Conservation (phyloP, 106 monocot genomes). For the Narthecium ossifragum region DNA sequence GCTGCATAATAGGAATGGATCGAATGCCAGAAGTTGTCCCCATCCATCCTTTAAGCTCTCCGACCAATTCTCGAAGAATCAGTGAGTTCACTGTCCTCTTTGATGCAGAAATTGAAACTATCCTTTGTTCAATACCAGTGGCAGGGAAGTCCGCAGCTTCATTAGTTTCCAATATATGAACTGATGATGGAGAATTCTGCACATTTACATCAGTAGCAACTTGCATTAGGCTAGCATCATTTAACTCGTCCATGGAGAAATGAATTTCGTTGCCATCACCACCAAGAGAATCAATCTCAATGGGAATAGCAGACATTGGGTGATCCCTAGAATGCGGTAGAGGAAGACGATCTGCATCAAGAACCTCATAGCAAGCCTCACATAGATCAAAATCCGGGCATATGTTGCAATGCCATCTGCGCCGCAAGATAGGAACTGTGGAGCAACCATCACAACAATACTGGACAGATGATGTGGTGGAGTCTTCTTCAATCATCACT, state of each 20-base stretch:
- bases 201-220: constrained; percentile 34
- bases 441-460: constrained; percentile 99
- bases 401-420: constrained; percentile 90
- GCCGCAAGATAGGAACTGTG: constrained; percentile 91
- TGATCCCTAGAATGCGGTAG: constrained; percentile 92
- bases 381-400: constrained; percentile 99
- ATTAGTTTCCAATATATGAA: constrained; percentile 58
- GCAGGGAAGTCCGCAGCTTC: constrained; percentile 52
- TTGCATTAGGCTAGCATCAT: constrained; percentile 46
- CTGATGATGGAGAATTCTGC: constrained; percentile 43
- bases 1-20: constrained; percentile 92
- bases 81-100: constrained; percentile 89
- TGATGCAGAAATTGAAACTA: constrained; percentile 94
- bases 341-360: constrained; percentile 88
- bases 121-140: constrained; percentile 43
- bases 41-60: constrained; percentile 96
- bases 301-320: constrained; percentile 92
- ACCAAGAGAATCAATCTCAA: constrained; percentile 77
- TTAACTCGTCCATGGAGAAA: constrained; percentile 76
- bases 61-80: constrained; percentile 65
- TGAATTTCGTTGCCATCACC: constrained; percentile 71
- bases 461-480: constrained; percentile 80
- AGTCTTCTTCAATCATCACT: constrained; percentile 87
- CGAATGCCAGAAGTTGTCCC: constrained; percentile 63
- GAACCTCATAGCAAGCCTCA: constrained; percentile 92